Percentiles rank a stretch among this genome's conserved stretches.
Conservation (phyloP, 1,139 yeast species). For the Lodderomyces oxycetoniae region DNA sequence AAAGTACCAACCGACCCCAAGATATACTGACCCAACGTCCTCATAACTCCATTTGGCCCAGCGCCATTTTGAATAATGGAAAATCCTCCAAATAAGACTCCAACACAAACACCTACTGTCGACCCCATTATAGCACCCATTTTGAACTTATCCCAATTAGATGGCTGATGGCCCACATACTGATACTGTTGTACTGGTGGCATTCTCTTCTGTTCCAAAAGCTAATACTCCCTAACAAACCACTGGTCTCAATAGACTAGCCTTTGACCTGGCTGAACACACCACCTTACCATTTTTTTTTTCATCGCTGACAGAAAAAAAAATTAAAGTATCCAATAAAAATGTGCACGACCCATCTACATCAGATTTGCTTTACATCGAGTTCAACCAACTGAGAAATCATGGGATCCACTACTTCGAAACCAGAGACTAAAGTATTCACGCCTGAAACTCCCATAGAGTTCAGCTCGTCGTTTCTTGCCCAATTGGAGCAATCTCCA, state of each 20-base stretch:
- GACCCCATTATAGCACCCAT: conserved; percentile 98
- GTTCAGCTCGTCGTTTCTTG: conserved; percentile 62
- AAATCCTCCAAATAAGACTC: conserved; percentile 90
- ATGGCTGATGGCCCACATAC: conserved; percentile 72
- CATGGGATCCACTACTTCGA: conserved; percentile 57
- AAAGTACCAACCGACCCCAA: conserved; percentile 96
- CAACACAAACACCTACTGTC: conserved; percentile 93
- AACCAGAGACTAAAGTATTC: conserved; percentile 61
- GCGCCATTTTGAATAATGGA: conserved; percentile 91
- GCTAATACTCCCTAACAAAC: too few relatives aligned
- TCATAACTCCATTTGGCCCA: conserved; percentile 97
- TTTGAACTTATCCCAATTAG: conserved; percentile 91
- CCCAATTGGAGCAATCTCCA: conserved; percentile 65
- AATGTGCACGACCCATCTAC: conserved; percentile 1
- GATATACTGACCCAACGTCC: conserved; percentile 94
- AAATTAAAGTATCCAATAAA: conserved; percentile 2
- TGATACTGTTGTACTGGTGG: conserved; percentile 83
- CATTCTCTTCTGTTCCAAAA: conserved; percentile 47
- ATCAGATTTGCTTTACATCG: too few relatives aligned
- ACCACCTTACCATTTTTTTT: too few relatives aligned
- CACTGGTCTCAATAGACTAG: too few relatives aligned
- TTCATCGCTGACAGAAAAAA: too few relatives aligned
- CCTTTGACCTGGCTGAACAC: too few relatives aligned
- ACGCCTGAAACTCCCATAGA: conserved; percentile 73
- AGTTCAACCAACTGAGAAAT: neutral